Base-by-base conservation (phyloP, 768 basidiomycete species). In the Mycena rosella region DNA sequence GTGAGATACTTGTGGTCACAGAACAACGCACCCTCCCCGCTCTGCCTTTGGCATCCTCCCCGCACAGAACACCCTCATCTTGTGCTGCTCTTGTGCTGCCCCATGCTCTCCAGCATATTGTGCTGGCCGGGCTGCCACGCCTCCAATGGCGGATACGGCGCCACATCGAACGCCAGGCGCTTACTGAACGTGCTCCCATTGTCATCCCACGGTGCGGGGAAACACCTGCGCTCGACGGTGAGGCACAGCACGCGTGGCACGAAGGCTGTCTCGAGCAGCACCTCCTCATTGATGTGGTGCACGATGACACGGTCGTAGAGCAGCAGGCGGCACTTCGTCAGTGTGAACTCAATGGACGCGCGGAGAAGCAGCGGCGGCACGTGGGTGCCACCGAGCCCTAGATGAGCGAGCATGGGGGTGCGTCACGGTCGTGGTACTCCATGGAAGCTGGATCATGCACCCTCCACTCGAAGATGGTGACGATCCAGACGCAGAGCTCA, bases 381-480 rank as follows among this genome's bases (percentile, higher is more conserved):
- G n/a, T n/a, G n/a, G 15, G 44, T 0, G 20, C 34, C 17, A 45
- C 8, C 8, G 48, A 20, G 17, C 6, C 20, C 11, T 26, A 44
- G 22, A 55, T 22, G 49, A 60, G 5, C 8, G 56, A 57, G 29
- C 27, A 44, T 10, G 45, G 11, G 22, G 44, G n/a, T 15, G 48
- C 17, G 47, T 27, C 47, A n/a, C n/a, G n/a, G 26, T 36, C 18
- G 32, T 32, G 29, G 42, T 47, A 56, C 40, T 55, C 22, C 24
- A 55, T 47, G 5, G 52, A 1, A 36, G 62, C 32, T 20, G 62
- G 62, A 29, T 63, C 62, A 54, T 63, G 32, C 26, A 63, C 54
- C 47, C 57, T 64, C 63, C 63, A 57, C 26, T 64, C 55, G 26
- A 64, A 57, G 27, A 49, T 42, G 32, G 63, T 55, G 22, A 57